Conservation (phyloP, 2,329 filamentous ascomycete species). For the Elsinoe ampelina region DNA sequence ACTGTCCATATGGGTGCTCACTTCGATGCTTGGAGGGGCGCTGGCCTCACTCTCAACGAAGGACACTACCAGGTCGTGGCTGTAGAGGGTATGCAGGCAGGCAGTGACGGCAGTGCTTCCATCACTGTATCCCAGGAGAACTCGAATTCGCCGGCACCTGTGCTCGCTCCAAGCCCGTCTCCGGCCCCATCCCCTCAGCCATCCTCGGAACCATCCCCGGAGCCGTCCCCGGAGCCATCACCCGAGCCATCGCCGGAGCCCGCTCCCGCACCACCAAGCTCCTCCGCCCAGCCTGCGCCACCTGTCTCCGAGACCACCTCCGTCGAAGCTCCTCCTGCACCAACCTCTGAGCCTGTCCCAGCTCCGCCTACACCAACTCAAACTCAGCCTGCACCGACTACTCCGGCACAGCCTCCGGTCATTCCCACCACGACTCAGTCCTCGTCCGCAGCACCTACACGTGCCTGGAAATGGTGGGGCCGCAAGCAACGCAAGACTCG, state of each 20-base stretch:
- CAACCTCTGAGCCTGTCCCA: background rate
- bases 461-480: background rate
- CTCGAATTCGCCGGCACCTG: background rate
- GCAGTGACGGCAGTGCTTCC: slow-evolving; percentile 15
- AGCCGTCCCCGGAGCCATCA: background rate
- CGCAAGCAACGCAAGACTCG: background rate
- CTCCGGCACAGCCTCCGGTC: background rate
- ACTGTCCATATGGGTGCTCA: slow-evolving; percentile 23
- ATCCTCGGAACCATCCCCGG: background rate
- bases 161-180: background rate
- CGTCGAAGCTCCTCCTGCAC: background rate
- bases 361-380: background rate
- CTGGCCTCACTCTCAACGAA: slow-evolving; percentile 21
- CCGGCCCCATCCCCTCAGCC: background rate
- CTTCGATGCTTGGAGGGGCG: slow-evolving; percentile 21
- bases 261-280: background rate
- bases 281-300: background rate
- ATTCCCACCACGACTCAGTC: background rate
- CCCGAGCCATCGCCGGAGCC: background rate
- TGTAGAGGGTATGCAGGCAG: slow-evolving; percentile 19
- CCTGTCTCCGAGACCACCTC: background rate
- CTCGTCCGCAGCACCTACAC: background rate
- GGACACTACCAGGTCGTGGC: slow-evolving; percentile 24
- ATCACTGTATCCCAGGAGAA: background rate
- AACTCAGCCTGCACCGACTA: background rate